Conservation (phyloP, 2,329 filamentous ascomycete species). For the Diaporthe sp. region DNA sequence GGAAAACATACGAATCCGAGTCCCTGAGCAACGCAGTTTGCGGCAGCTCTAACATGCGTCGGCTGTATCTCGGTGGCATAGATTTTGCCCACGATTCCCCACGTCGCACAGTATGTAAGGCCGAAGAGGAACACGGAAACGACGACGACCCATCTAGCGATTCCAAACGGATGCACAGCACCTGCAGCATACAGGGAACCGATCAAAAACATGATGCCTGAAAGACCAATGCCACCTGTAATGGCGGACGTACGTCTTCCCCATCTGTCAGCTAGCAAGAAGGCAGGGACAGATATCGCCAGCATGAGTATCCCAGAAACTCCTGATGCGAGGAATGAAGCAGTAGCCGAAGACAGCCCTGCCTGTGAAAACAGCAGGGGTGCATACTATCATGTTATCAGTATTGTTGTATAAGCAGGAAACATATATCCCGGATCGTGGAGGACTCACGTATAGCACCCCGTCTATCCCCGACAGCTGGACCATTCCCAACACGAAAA, state of each 20-base stretch:
- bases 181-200: slow-evolving; percentile 64
- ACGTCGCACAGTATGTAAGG: slow-evolving; percentile 61
- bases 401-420: background rate
- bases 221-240: slow-evolving; percentile 64
- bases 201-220: slow-evolving; percentile 66
- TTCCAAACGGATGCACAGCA: slow-evolving; percentile 55
- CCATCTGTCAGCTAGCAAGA: slow-evolving; percentile 69
- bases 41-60: slow-evolving; percentile 65
- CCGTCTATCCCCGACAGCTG: slow-evolving; percentile 75
- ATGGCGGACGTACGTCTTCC: slow-evolving; percentile 68
- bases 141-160: slow-evolving; percentile 64
- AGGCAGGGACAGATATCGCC: slow-evolving; percentile 67
- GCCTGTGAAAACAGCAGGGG: slow-evolving; percentile 72
- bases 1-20: slow-evolving; percentile 46
- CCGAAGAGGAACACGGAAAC: slow-evolving; percentile 64
- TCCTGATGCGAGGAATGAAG: slow-evolving; percentile 72
- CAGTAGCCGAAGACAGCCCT: slow-evolving; percentile 65
- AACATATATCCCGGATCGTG: background rate
- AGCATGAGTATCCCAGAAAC: slow-evolving; percentile 72
- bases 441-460: slow-evolving; percentile 66
- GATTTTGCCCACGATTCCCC: slow-evolving; percentile 69
- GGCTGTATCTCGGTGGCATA: slow-evolving; percentile 72
- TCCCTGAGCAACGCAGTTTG: slow-evolving; percentile 63
- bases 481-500: slow-evolving; percentile 71
- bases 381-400: slow-evolving; percentile 61